Conservation (phyloP, 2,329 filamentous ascomycete species). For the Trichoderma sp. region DNA sequence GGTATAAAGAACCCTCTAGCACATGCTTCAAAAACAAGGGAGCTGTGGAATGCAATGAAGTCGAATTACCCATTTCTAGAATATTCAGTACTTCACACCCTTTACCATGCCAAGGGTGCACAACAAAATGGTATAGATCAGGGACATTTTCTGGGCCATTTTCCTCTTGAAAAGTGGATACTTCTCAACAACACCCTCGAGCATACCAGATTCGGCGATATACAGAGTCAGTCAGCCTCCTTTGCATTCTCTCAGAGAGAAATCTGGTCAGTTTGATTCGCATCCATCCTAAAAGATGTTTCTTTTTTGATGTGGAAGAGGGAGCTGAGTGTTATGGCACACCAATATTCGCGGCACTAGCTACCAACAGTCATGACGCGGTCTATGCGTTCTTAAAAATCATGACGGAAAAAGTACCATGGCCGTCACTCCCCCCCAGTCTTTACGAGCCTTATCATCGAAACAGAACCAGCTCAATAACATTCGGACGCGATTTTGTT, state of each 20-base stretch:
- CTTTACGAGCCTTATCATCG: not conserved
- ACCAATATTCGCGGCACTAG: slow-evolving; percentile 1
- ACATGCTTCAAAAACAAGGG: not conserved
- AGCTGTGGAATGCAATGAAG: not conserved
- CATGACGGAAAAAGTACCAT: not conserved
- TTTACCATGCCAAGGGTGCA: not conserved
- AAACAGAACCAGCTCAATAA: not conserved
- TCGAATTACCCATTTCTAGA: not conserved
- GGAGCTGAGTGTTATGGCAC: not conserved
- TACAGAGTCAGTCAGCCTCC: not conserved
- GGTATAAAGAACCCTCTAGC: not conserved
- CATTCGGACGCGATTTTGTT: accelerated
- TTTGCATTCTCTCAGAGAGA: not conserved
- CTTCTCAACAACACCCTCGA: not conserved
- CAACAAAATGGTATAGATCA: not conserved
- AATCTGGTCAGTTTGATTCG: not conserved
- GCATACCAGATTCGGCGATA: not conserved
- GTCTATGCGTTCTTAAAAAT: not conserved
- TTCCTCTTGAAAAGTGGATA: not conserved
- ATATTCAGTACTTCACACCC: not conserved
- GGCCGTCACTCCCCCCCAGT: not conserved
- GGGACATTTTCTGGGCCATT: not conserved
- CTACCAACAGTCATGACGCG: not conserved
- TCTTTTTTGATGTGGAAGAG: not conserved
- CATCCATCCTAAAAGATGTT: not conserved